Evolutionary conservation across 148 eudicot species (phyloP), one percentile per base, ranked within the genome.

Genomic region (Polygonum aviculare): DNA sequence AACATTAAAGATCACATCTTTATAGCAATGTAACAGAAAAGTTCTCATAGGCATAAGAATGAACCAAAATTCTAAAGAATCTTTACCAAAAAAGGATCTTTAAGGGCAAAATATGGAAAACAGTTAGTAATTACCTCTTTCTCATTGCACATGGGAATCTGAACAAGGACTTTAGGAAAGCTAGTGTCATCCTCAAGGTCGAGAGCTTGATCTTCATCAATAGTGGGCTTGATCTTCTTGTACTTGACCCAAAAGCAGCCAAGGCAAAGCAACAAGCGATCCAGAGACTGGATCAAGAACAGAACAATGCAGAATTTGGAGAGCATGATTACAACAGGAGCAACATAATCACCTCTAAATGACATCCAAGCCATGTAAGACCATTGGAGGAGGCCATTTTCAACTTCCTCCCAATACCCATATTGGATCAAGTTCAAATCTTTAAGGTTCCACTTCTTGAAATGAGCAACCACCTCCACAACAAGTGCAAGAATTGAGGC

Each of bases 371-470:
- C 60, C 60, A 54, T 54, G 5, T 54, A 54, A n/a, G 60, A 54
- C 60, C 60, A 54, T 54, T 54, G 60, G 22, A 54, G 60, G 60
- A 54, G 60, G n/a, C 21, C 21, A n/a, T 21, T 54, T 4, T 54
- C 26, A n/a, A 54, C 60, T 54, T 54, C 60, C 60, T 54, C 60
- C 60, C 60, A 54, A 54, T 54, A 54, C 60, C 60, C 60, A 54
- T n/a, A 54, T 54, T 54, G 60, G 9, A 54, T 54, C 60, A 54
- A 54, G 10, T 54, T 7, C 60, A 54, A n/a, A n/a, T 54, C 60
- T 8, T 54, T 12, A n/a, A 54, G 60, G 19, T 54, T 54, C 60
- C 60, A 54, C 26, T 54, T 54, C 26, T 54, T 54, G 26, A 54
- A n/a, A 54, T 54, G 60, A 8, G 60, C 60, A 54, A 54, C 6